These are phyloP conservation scores for Chenopodium quinoa DNA, from an alignment of 148 eudicot genomes.

Conservation along the genomic window DNA sequence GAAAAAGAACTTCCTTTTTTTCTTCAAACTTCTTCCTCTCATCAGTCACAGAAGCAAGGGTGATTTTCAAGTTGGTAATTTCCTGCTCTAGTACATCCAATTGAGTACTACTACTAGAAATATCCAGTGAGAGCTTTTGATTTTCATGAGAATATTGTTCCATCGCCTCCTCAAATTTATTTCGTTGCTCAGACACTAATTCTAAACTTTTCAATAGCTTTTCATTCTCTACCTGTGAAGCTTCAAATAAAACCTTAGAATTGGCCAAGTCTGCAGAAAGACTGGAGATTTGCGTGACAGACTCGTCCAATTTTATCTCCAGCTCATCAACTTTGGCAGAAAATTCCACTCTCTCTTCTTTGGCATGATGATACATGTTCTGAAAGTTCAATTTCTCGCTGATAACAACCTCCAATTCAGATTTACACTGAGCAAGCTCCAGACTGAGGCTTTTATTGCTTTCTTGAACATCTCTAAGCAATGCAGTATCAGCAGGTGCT, in stretches of 20 bases:
- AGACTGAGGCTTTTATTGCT: constrained; percentile 47
- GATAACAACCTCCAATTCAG: constrained; percentile 52
- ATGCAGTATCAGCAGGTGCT: constrained; percentile 32
- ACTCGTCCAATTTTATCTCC: constrained; percentile 45
- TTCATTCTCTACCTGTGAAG: constrained; percentile 55
- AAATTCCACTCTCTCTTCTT: constrained; percentile 41
- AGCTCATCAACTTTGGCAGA: constrained; percentile 57
- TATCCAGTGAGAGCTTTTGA: constrained; percentile 41
- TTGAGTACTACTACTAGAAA: constrained; percentile 39
- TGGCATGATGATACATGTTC: constrained; percentile 41
- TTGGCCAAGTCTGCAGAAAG: constrained; percentile 47
- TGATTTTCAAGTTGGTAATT: constrained; percentile 30
- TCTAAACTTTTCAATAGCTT: constrained; percentile 37
- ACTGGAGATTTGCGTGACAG: constrained; percentile 39
- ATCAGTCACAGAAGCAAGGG: constrained; percentile 31
- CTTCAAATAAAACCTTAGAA: constrained; percentile 45
- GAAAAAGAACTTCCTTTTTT: constrained; percentile 34
- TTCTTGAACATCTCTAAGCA: constrained; percentile 41
- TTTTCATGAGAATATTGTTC: constrained; percentile 35
- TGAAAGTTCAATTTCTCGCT: constrained; percentile 50
- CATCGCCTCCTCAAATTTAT: constrained; percentile 41
- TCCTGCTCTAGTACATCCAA: constrained; percentile 43
- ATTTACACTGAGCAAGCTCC: constrained; percentile 60
- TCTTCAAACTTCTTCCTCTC: constrained; percentile 43
- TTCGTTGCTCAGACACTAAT: constrained; percentile 48